Evolutionary conservation across 495 filamentous ascomycete species (phyloP).

Genomic region (Cetradonia linearis): DNA sequence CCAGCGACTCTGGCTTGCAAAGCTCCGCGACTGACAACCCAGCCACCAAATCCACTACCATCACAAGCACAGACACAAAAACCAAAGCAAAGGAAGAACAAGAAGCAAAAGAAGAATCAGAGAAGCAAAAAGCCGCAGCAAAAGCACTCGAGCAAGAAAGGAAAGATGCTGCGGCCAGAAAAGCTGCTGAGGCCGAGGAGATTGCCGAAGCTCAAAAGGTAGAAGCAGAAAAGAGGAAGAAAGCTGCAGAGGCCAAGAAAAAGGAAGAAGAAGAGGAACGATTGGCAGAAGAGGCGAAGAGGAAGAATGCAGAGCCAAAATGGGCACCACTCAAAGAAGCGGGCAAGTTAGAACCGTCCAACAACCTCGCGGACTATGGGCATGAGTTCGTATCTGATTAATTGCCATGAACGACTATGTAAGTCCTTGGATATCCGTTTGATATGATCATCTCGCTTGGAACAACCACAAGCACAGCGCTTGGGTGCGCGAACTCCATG

Average conservation of each 20-base stretch:
- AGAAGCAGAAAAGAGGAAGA: not conserved
- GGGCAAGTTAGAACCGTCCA: not conserved
- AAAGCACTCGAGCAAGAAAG: not conserved
- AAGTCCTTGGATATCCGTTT: no score
- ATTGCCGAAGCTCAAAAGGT: no score
- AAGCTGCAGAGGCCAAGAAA: not conserved
- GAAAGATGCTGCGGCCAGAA: not conserved
- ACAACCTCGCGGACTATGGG: not conserved
- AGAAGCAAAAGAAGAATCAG: slow-evolving; percentile 9
- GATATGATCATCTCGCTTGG: no score
- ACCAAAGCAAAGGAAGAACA: not conserved
- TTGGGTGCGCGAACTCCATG: not conserved
- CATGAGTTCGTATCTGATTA: not conserved
- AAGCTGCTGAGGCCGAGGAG: not conserved
- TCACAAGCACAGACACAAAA: not conserved
- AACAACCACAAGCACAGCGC: not conserved
- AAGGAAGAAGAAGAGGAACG: slow-evolving; percentile 4
- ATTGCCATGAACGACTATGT: no score
- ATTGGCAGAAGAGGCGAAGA: not conserved
- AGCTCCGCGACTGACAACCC: not conserved
- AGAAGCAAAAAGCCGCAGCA: no score
- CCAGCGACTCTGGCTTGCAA: not conserved
- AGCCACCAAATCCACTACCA: not conserved
- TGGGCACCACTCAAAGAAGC: not conserved
- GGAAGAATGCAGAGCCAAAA: not conserved